Conservation (phyloP, 345 rosid genomes). For the Rhizophora apiculata region DNA sequence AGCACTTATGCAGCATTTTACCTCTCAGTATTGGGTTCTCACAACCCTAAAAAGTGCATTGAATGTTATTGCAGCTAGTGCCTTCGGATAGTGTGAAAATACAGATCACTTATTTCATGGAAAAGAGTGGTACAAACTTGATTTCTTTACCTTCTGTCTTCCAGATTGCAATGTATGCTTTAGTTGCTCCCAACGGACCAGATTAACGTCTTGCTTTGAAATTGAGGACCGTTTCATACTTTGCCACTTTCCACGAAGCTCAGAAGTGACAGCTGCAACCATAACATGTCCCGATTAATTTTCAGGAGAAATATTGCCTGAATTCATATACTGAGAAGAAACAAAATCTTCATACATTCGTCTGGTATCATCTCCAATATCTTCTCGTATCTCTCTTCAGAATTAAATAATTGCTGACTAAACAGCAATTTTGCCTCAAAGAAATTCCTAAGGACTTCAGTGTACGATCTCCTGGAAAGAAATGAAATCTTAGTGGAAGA, state of each 20-base stretch:
- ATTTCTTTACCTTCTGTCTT: conserved; percentile 55
- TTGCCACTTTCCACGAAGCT: conserved; percentile 84
- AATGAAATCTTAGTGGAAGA: conserved; percentile 16
- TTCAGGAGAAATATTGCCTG: background rate
- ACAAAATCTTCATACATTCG: conserved; percentile 44
- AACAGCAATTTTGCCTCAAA: conserved; percentile 71
- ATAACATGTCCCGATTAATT: background rate
- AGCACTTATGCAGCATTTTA: background rate
- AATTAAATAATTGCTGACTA: conserved; percentile 58
- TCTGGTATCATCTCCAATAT: conserved; percentile 83
- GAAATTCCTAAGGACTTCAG: conserved; percentile 62
- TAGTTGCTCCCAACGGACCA: conserved; percentile 76
- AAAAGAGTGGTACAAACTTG: background rate
- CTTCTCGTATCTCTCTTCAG: conserved; percentile 80
- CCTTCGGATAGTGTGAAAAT: background rate
- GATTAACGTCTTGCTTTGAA: conserved; percentile 66
- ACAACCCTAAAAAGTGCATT: background rate
- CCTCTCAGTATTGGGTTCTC: background rate
- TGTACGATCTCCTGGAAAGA: conserved; percentile 73
- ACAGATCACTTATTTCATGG: background rate
- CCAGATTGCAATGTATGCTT: conserved; percentile 64
- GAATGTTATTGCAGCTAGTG: background rate
- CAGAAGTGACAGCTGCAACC: conserved; percentile 64
- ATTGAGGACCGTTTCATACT: conserved; percentile 46
- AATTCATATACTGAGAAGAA: background rate